These are phyloP conservation scores for Candida argentea DNA, from an alignment of 805 yeast species.

Conservation along the genomic window DNA sequence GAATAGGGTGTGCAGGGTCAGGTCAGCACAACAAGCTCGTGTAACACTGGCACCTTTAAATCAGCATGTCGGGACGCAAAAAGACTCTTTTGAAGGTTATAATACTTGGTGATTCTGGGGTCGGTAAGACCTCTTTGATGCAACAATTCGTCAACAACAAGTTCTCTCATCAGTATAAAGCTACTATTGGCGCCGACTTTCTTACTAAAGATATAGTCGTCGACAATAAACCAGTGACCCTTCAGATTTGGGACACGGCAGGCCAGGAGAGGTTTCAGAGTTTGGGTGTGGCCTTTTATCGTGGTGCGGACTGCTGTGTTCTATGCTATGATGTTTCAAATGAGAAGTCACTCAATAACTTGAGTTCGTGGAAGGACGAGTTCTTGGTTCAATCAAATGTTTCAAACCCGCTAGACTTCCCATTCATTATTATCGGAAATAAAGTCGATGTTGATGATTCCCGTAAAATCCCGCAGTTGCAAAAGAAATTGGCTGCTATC, in stretches of 20 bases:
- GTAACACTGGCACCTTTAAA: too few relatives aligned
- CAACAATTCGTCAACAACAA: conserved; percentile 94
- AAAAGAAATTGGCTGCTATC: conserved; percentile 40
- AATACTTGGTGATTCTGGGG: conserved; percentile 94
- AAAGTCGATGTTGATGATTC: conserved; percentile 91
- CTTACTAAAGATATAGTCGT: conserved; percentile 81
- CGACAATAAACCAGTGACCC: conserved; percentile 63
- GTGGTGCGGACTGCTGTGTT: conserved; percentile 98
- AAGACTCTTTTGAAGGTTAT: conserved; percentile 77
- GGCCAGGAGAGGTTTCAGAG: conserved; percentile 98
- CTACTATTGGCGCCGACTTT: conserved; percentile 97
- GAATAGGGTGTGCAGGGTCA: too few relatives aligned
- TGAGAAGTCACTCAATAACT: conserved; percentile 81
- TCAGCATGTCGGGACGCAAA: conserved; percentile 48
- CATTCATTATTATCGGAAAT: conserved; percentile 90
- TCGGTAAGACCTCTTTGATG: conserved; percentile 94
- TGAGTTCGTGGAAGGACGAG: conserved; percentile 92
- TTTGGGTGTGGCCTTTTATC: conserved; percentile 90
- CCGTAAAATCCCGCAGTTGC: conserved; percentile 58
- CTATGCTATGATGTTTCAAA: conserved; percentile 93
- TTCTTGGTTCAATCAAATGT: conserved; percentile 90
- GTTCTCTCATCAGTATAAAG: conserved; percentile 92
- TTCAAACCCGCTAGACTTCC: conserved; percentile 88
- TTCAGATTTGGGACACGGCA: conserved; percentile 97
- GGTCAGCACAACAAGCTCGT: too few relatives aligned